phyloP scores from a whole-genome alignment of 176 grass and related monocot species.

The Aegilops speltoides region DNA sequence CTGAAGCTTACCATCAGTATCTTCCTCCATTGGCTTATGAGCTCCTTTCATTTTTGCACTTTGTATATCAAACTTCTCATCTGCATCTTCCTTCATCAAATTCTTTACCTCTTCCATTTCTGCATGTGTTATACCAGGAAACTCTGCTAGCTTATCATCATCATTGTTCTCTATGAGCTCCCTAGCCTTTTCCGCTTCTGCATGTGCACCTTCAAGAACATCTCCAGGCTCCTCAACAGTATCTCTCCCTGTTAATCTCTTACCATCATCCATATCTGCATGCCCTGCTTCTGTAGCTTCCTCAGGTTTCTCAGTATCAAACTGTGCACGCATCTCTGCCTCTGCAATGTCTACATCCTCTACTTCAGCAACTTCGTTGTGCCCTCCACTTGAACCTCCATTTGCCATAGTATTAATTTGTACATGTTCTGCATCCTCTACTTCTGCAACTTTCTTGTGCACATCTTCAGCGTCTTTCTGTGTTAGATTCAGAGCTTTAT shows the following conservation, averaged over 20 bases:
- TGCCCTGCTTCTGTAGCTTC: constrained; percentile 1
- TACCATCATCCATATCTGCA: background rate
- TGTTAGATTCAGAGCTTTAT: background rate
- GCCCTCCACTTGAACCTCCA: background rate
- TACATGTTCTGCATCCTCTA: constrained; percentile 13
- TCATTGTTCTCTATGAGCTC: background rate
- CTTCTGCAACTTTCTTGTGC: constrained; percentile 22
- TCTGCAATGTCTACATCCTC: background rate
- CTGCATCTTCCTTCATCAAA: background rate
- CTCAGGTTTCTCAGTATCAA: background rate
- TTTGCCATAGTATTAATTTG: constrained; percentile 9
- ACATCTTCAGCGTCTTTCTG: constrained; percentile 23
- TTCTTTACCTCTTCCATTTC: background rate
- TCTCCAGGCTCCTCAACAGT: background rate
- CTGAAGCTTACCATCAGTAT: constrained; percentile 9
- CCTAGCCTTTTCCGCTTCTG: constrained; percentile 10
- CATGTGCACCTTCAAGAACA: background rate
- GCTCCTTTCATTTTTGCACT: constrained; percentile 5
- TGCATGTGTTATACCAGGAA: background rate
- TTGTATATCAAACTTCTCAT: background rate
- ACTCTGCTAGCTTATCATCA: background rate
- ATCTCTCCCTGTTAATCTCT: background rate
- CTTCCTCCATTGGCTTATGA: constrained; percentile 13
- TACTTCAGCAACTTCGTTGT: constrained; percentile 22
- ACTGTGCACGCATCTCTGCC: background rate